Evolutionary conservation across 2,329 filamentous ascomycete species (phyloP).

Genomic region (Penicillium sp.): DNA sequence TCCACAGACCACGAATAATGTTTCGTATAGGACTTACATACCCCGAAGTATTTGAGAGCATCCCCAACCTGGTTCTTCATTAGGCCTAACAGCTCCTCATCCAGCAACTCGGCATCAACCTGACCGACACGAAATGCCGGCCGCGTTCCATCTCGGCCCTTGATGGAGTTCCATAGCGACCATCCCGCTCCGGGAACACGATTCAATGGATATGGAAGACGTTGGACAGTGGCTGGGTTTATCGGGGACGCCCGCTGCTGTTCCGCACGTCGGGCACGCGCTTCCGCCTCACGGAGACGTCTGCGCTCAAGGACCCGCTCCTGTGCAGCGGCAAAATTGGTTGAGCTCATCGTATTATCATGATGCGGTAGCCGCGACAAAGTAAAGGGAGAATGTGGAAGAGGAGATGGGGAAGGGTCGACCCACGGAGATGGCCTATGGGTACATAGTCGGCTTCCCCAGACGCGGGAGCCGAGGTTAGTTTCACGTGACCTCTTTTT

Average conservation of each 20-base stretch:
- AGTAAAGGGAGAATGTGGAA: background rate
- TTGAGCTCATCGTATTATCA: slow-evolving; percentile 56
- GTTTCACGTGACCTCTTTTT: slow-evolving; percentile 21
- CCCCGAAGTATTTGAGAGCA: slow-evolving; percentile 82
- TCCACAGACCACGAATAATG: background rate
- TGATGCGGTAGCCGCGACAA: slow-evolving; percentile 28
- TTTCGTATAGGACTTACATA: slow-evolving; percentile 40
- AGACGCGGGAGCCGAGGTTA: slow-evolving; percentile 28
- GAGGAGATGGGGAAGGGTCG: background rate
- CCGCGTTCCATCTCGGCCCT: slow-evolving; percentile 74
- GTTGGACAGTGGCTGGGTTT: slow-evolving; percentile 59
- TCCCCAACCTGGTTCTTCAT: slow-evolving; percentile 85
- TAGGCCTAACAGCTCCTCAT: slow-evolving; percentile 87
- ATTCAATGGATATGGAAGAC: slow-evolving; percentile 66
- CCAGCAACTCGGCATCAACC: slow-evolving; percentile 91
- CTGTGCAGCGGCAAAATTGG: slow-evolving; percentile 86
- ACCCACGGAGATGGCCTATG: slow-evolving; percentile 8
- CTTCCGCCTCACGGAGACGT: slow-evolving; percentile 70
- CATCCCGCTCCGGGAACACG: slow-evolving; percentile 50
- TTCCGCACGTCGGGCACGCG: slow-evolving; percentile 57
- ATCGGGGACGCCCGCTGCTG: slow-evolving; percentile 52
- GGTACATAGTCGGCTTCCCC: slow-evolving; percentile 15
- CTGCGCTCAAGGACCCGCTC: slow-evolving; percentile 81
- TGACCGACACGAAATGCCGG: slow-evolving; percentile 93
- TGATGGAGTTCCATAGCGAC: slow-evolving; percentile 69